phyloP scores from a whole-genome alignment of 192 early-diverging fungal genomes.

The Coemansia sp. region DNA sequence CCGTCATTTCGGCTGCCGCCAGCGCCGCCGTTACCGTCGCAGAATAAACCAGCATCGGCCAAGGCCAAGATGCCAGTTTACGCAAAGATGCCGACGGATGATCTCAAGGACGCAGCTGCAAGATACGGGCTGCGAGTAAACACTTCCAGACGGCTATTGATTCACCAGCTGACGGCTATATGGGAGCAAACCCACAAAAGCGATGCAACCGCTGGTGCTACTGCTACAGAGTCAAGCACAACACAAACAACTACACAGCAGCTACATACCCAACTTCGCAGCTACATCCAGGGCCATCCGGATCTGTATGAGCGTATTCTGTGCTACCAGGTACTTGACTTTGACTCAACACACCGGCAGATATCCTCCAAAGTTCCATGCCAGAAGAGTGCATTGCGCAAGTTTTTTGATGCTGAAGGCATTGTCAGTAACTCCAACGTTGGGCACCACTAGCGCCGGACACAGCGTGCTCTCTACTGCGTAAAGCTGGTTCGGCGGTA shows the following conservation, averaged over 20 bases:
- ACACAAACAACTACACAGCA: background rate
- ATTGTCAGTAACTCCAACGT: conserved; percentile 10
- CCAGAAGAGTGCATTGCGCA: conserved; percentile 8
- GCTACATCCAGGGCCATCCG: conserved; percentile 6
- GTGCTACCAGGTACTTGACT: conserved; percentile 18
- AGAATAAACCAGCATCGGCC: background rate
- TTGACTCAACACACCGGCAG: conserved; percentile 3
- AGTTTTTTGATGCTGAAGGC: conserved; percentile 18
- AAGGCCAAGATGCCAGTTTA: conserved; percentile 13
- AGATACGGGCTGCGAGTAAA: conserved; percentile 19
- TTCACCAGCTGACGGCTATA: conserved; percentile 22
- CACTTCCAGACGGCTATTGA: conserved; percentile 18
- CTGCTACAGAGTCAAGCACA: background rate
- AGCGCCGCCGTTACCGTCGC: background rate
- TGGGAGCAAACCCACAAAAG: conserved; percentile 13
- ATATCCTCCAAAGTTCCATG: background rate
- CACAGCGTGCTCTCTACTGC: background rate
- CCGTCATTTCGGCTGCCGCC: too few species aligned
- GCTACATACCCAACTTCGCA: background rate
- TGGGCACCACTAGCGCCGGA: background rate
- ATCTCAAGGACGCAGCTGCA: conserved; percentile 14
- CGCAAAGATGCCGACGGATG: conserved; percentile 2
- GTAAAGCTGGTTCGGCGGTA: background rate
- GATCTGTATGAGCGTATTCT: conserved; percentile 14
- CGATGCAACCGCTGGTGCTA: background rate